Evolutionary conservation across 2,329 filamentous ascomycete genomes (phyloP).

Genomic region (Colletotrichum gigasporum): DNA sequence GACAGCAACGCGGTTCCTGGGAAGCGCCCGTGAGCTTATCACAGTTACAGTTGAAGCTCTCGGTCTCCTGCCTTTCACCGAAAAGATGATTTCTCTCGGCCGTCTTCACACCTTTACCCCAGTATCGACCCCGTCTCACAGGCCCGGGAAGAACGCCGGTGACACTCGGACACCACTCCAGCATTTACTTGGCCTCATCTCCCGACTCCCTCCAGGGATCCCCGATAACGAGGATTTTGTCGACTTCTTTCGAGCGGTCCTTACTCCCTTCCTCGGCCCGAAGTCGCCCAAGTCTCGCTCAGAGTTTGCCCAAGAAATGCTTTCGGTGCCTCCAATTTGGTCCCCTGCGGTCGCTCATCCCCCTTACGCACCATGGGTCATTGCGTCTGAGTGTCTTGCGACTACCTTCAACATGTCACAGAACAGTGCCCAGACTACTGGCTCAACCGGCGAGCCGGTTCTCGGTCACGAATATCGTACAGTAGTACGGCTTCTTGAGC

Average conservation of each 20-base stretch:
- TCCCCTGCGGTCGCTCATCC: constrained; percentile 50
- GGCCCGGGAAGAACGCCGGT: constrained; percentile 60
- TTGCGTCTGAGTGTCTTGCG: constrained; percentile 50
- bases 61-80: constrained; percentile 69
- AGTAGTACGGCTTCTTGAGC: constrained; percentile 72
- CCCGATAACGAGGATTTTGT: constrained; percentile 56
- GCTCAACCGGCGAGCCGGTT: constrained; percentile 53
- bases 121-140: constrained; percentile 72
- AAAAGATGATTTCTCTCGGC: constrained; percentile 64
- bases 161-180: constrained; percentile 68
- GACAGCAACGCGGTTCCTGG: constrained; percentile 60
- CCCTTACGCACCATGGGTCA: constrained; percentile 61
- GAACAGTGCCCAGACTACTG: constrained; percentile 47
- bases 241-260: constrained; percentile 58
- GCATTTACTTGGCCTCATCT: constrained; percentile 71
- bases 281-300: constrained; percentile 54
- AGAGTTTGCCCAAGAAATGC: constrained; percentile 60
- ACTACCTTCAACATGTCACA: constrained; percentile 45
- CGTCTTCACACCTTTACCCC: constrained; percentile 67
- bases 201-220: constrained; percentile 56
- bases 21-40: constrained; percentile 62
- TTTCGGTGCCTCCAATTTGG: constrained; percentile 52
- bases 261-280: constrained; percentile 67
- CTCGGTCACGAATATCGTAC: constrained; percentile 77
- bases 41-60: constrained; percentile 59